Base-by-base conservation (phyloP, 257 asterid genomes). In the Solanum okadae region DNA sequence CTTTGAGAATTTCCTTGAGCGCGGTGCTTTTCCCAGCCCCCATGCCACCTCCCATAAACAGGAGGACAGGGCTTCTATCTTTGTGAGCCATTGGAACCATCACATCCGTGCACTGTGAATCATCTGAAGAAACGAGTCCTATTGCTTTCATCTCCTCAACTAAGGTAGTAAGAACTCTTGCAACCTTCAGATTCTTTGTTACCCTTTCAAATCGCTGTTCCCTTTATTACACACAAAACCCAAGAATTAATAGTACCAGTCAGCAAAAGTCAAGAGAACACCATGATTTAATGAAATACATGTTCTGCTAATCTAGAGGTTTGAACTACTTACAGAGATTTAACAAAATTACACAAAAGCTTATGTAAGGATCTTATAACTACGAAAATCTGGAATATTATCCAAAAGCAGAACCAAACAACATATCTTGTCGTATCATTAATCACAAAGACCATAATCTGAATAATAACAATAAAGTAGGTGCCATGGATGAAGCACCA, bases 161-260 rank as follows among this genome's bases (percentile, higher is more conserved):
- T 35, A 88, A 49, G 16, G 90, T 88, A 9, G 70, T 83, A 37
- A 88, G 75, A 12, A 88, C 90, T 68, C 90, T 88, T 49, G 90
- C 90, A 20, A 88, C 90, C 84, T 88, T 96, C 88, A 97, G 93
- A 90, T 96, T 95, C 96, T 94, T 97, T 4, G 99, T 96, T 82
- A 96, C 98, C 92, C 99, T 94, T 89, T 96, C 93, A 77, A 97
- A 93, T 89, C 99, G 93, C 92, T 97, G 98, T 63, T 96, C 99
- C 91, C 99, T 97, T 86, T 27, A 96, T 91, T 95, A 77, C 59
- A 40, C 59, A 77, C 61, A 13, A 77, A 77, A 77, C 27, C 1
- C 61, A 77, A n/a, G 23, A 77, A 72, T n/a, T 14, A 38, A n/a
- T 13, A 6, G n/a, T 38, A 76, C 12, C 34, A 77, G 13, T 76